Percentiles rank a stretch among this genome's conserved stretches.
Evolutionary conservation across 2,329 filamentous ascomycete genomes (phyloP).

Genomic region (Aspergillus versicolor): DNA sequence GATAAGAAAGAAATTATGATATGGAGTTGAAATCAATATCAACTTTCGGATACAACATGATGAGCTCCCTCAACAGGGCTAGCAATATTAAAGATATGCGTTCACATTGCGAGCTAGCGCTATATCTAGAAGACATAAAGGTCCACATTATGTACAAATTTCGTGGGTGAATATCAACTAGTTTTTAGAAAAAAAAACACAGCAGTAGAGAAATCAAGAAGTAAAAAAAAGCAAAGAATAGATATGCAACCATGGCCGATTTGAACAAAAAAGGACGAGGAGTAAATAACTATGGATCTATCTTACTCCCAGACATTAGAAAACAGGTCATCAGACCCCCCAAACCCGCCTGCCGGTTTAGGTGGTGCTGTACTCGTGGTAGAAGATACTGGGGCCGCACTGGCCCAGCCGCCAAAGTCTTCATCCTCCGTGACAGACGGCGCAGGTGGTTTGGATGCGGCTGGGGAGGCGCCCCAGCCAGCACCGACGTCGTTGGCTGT

Average conservation of each 20-base stretch:
- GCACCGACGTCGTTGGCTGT: slow-evolving; percentile 64
- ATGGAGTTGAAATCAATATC: too few species aligned
- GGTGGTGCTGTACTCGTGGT: slow-evolving; percentile 16
- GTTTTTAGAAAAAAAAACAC: neutral
- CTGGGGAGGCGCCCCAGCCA: slow-evolving; percentile 69
- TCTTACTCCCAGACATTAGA: slow-evolving; percentile 87
- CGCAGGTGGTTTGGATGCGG: slow-evolving; percentile 29
- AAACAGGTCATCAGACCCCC: slow-evolving; percentile 77
- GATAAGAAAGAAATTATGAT: neutral
- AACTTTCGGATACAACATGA: neutral
- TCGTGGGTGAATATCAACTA: neutral
- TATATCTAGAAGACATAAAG: slow-evolving; percentile 13
- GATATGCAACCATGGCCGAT: slow-evolving; percentile 14
- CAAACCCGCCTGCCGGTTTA: slow-evolving; percentile 62
- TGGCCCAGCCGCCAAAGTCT: slow-evolving; percentile 95
- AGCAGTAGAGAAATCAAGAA: neutral
- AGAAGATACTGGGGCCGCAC: slow-evolving; percentile 60
- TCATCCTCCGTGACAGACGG: slow-evolving; percentile 83
- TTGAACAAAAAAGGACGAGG: neutral
- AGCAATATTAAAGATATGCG: neutral
- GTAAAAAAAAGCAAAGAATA: slow-evolving; percentile 1
- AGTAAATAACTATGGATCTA: neutral
- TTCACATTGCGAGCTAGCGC: slow-evolving; percentile 7
- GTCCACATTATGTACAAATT: slow-evolving; percentile 11
- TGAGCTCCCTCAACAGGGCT: neutral